These are phyloP conservation scores for Mortierella antarctica DNA, from an alignment of 192 early-diverging fungal species.

Conservation along the genomic window DNA sequence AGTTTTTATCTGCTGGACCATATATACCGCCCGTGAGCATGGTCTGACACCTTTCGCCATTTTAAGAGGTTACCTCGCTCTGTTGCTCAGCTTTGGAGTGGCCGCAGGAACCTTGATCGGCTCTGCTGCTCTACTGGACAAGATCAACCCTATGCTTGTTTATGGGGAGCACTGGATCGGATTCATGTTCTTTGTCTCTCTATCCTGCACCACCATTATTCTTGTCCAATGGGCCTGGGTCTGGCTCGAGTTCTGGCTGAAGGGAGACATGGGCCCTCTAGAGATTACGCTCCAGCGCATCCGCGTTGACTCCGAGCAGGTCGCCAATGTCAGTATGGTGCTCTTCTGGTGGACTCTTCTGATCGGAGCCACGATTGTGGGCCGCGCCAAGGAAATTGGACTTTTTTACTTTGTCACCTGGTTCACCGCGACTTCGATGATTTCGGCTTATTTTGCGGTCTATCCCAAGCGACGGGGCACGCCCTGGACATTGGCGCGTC, in stretches of 20 bases:
- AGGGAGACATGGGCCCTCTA: conserved; percentile 32
- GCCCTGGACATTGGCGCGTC: conserved; percentile 33
- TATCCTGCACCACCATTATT: conserved; percentile 33
- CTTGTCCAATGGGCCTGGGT: conserved; percentile 47
- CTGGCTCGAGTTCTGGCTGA: conserved; percentile 24
- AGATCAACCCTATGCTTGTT: conserved; percentile 55
- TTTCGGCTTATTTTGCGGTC: conserved; percentile 32
- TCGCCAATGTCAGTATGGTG: conserved; percentile 51
- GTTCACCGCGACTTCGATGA: conserved; percentile 49
- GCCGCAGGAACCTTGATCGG: conserved; percentile 34
- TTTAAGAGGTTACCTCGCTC: conserved; percentile 22
- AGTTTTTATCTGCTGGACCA: conserved; percentile 30
- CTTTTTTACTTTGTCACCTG: conserved; percentile 55
- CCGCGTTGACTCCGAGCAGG: conserved; percentile 43
- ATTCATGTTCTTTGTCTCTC: conserved; percentile 42
- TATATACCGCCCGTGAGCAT: conserved; percentile 22
- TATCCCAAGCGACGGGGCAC: conserved; percentile 34
- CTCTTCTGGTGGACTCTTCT: conserved; percentile 60
- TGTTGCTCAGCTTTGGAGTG: conserved; percentile 33
- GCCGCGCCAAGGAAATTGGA: conserved; percentile 34
- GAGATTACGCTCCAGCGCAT: conserved; percentile 38
- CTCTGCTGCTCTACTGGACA: conserved; percentile 30
- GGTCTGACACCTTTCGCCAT: conserved; percentile 6
- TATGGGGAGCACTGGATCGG: conserved; percentile 47
- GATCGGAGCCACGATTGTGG: conserved; percentile 34